Conservation (phyloP, 768 basidiomycete genomes). For the Mycena polygramma region DNA sequence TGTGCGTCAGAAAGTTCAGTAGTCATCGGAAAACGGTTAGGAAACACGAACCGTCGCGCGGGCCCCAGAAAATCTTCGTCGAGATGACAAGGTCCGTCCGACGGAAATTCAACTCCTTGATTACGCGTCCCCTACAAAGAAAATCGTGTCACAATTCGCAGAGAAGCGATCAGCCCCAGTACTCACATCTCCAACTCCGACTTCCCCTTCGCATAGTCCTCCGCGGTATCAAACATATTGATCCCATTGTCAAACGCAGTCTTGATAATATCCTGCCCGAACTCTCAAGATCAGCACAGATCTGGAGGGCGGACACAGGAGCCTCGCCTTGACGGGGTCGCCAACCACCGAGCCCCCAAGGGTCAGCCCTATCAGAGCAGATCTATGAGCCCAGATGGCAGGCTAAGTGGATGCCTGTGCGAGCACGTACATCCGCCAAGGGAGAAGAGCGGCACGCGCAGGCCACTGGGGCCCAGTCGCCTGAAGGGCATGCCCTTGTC, state of each 20-base stretch:
- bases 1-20: too few relatives aligned
- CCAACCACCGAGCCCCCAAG: slow-evolving; percentile 58
- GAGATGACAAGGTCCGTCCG: slow-evolving; percentile 80
- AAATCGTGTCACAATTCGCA: not conserved
- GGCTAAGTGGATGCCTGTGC: not conserved
- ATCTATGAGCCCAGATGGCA: not conserved
- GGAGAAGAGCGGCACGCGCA: slow-evolving; percentile 35
- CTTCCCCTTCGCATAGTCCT: slow-evolving; percentile 72
- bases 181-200: slow-evolving; percentile 81
- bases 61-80: slow-evolving; percentile 87
- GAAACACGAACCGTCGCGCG: slow-evolving; percentile 44
- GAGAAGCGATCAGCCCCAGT: not conserved
- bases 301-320: not conserved
- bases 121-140: slow-evolving; percentile 71
- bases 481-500: slow-evolving; percentile 31
- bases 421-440: slow-evolving; percentile 31
- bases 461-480: slow-evolving; percentile 31
- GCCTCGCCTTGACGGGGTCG: slow-evolving; percentile 60
- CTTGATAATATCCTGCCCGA: slow-evolving; percentile 78
- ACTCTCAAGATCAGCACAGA: not conserved
- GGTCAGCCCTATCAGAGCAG: slow-evolving; percentile 32
- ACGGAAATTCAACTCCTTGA: slow-evolving; percentile 77
- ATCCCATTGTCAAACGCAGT: slow-evolving; percentile 82
- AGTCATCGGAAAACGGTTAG: too few relatives aligned
- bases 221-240: slow-evolving; percentile 83